Percentiles rank a stretch among this genome's conserved stretches.
Evolutionary conservation across 257 asterid species (phyloP).

Genomic region (Primulina eburnea): DNA sequence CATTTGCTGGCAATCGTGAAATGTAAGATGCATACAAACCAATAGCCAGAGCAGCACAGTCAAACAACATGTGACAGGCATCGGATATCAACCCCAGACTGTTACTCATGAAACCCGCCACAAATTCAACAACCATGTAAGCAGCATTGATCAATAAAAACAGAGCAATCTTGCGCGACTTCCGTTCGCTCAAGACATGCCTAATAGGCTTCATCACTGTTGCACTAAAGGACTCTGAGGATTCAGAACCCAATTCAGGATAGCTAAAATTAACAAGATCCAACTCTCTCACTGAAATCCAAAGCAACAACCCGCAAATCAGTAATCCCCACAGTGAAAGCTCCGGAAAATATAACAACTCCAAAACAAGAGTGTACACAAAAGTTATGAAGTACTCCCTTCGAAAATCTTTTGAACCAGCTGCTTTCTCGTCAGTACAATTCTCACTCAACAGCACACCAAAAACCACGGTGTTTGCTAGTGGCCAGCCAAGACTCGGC

Average conservation of each 20-base stretch:
- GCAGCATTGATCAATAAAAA: slow-evolving; percentile 84
- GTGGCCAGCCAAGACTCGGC: slow-evolving; percentile 69
- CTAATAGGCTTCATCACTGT: slow-evolving; percentile 73
- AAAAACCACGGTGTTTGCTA: slow-evolving; percentile 81
- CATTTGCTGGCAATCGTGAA: slow-evolving; percentile 85
- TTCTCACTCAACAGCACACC: slow-evolving; percentile 94
- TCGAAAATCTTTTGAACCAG: slow-evolving; percentile 55
- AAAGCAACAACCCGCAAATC: slow-evolving; percentile 70
- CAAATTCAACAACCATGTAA: slow-evolving; percentile 91
- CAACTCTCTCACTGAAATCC: slow-evolving; percentile 71
- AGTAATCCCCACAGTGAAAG: slow-evolving; percentile 88
- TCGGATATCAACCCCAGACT: slow-evolving; percentile 98
- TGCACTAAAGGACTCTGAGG: slow-evolving; percentile 46
- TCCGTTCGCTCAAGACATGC: slow-evolving; percentile 85
- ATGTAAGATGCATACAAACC: slow-evolving; percentile 94
- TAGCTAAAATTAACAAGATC: slow-evolving; percentile 43
- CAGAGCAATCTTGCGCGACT: slow-evolving; percentile 86
- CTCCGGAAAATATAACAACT: slow-evolving; percentile 72
- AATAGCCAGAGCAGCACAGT: slow-evolving; percentile 95
- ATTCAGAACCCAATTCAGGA: slow-evolving; percentile 68
- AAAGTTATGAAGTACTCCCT: slow-evolving; percentile 73
- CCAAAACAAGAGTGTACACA: slow-evolving; percentile 69
- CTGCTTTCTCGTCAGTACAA: slow-evolving; percentile 54
- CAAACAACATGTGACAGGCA: slow-evolving; percentile 98
- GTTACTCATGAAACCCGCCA: slow-evolving; percentile 92